Evolutionary conservation across 148 eudicot species (phyloP).

Genomic region (Nepenthes mirabilis): DNA sequence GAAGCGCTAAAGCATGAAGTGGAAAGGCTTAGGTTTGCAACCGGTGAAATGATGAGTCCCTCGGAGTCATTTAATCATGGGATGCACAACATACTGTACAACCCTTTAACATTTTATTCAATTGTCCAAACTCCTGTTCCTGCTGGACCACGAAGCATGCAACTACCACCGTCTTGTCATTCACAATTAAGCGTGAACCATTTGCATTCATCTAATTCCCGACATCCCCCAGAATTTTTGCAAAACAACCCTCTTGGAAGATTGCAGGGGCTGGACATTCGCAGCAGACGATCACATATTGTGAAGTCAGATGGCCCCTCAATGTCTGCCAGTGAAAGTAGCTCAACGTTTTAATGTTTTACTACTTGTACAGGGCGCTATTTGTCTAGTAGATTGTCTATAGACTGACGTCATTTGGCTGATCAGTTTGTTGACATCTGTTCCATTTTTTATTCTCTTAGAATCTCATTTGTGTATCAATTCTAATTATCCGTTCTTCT

Average conservation of each 20-base stretch:
- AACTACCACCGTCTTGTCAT: constrained; percentile 17
- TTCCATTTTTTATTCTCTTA: constrained; percentile 14
- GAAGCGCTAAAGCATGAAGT: constrained; percentile 46
- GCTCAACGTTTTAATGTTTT: constrained; percentile 29
- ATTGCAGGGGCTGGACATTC: constrained; percentile 32
- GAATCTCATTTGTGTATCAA: constrained; percentile 14
- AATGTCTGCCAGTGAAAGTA: constrained; percentile 39
- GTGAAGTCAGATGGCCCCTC: constrained; percentile 29
- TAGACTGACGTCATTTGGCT: constrained; percentile 26
- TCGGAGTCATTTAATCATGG: constrained; percentile 25
- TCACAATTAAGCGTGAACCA: constrained; percentile 17
- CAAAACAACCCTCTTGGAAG: constrained; percentile 25
- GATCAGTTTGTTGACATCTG: neutral
- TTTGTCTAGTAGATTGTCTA: constrained; percentile 22
- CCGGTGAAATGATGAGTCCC: constrained; percentile 26
- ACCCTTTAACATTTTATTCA: constrained; percentile 18
- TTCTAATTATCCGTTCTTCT: constrained; percentile 7
- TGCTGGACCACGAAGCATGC: constrained; percentile 28
- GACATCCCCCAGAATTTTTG: constrained; percentile 10
- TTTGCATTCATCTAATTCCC: constrained; percentile 14
- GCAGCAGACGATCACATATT: constrained; percentile 20
- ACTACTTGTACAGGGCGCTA: constrained; percentile 17
- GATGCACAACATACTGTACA: constrained; percentile 22
- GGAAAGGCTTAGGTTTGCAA: constrained; percentile 39
- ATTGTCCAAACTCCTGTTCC: constrained; percentile 19